phyloP scores from a whole-genome alignment of 169 alveolate species.

The Miamiensis avidus region DNA sequence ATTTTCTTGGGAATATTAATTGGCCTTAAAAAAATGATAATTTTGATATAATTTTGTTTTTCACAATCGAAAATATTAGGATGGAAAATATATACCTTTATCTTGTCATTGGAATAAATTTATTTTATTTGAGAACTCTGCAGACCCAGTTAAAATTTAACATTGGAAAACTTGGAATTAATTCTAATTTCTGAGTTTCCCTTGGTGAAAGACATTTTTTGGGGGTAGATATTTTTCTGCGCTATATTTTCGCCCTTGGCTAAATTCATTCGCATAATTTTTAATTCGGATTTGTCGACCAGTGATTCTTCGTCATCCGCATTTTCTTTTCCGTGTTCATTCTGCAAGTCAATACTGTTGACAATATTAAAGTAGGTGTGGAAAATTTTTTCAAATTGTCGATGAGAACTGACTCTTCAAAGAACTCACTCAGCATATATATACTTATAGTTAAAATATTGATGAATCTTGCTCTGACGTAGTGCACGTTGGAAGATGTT shows the following conservation, averaged over 20 bases:
- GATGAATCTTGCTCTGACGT: background rate
- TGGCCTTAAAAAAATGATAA: background rate
- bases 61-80: no score
- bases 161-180: no score
- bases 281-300: background rate
- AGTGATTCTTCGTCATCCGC: background rate
- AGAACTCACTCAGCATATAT: background rate
- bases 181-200: no score
- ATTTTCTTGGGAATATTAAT: background rate
- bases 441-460: background rate
- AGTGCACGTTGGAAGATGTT: background rate
- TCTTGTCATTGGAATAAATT: background rate
- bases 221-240: background rate
- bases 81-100: background rate
- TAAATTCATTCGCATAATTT: background rate
- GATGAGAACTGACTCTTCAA: background rate
- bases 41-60: no score
- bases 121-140: no score
- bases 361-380: background rate
- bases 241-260: background rate
- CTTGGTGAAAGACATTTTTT: no score
- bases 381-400: background rate
- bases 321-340: background rate
- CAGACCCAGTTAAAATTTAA: no score
- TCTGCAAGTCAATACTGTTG: background rate